Base-by-base conservation (phyloP, 2,329 filamentous ascomycete genomes). In the Arthrobotrys musiformis region DNA sequence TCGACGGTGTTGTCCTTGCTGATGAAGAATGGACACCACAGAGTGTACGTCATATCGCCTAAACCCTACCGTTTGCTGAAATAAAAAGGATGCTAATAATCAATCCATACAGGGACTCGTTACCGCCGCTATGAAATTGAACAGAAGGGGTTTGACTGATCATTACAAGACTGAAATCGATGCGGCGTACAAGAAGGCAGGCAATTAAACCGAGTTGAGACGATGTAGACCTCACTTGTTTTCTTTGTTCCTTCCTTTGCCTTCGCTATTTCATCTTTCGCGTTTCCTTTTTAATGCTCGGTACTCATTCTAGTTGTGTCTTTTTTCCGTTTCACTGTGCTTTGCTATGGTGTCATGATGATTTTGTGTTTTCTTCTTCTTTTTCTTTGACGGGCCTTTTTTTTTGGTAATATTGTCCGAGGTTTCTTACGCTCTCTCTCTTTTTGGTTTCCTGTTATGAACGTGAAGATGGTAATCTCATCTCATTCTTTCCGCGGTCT, bases 1-100 rank as follows among this genome's bases (percentile, higher is more conserved):
- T 97, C 44, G 87, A 89, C 30, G 92, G 90, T 61, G 90, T 94
- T 19, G 91, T 94, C 26, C 83, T 97, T 70, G 89, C 90, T 0
- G 92, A 94, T 79, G 93, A 94, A 82, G 93, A 96, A 84, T 97
- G 93, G 93, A 94, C 91, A 68, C 92, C 93, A 64, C 88, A 90
- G 74, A 95, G 90, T 82, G 92, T 94, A 86, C 90, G 92, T 88
- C 22, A 15, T n/a, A 40, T 48, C 35, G 13, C 48, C 40, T 5
- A 8, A 42, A 42, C 19, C 8, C n/a, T 17, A 4, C 7, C 8
- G 19, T 42, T 17, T n/a, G 4, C 2, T 17, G n/a, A n/a, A n/a
- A 54, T 11, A 54, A 61, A 19, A n/a, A 7, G 3, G 19, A 50
- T 26, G 24, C 69, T 69, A 54, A 50, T 42, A 19, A 82, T 84